Conservation (phyloP, 2,329 filamentous ascomycete species). For the Lecanicillium sp. region DNA sequence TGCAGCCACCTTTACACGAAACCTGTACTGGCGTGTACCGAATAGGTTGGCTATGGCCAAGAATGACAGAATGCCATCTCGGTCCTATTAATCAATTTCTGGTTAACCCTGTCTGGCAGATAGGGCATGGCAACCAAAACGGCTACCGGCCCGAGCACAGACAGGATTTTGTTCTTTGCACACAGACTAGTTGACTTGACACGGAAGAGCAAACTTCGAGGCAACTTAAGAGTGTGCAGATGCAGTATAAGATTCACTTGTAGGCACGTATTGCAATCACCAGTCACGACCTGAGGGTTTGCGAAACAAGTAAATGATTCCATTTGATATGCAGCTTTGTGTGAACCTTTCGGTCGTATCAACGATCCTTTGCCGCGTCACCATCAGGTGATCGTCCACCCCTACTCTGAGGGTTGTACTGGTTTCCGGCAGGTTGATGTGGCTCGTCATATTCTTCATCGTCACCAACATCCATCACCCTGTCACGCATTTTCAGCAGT, state of each 20-base stretch:
- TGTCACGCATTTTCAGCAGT: slow-evolving; percentile 71
- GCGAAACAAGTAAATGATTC: slow-evolving; percentile 10
- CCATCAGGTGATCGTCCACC: no score
- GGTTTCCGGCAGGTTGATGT: neutral
- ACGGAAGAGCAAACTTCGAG: slow-evolving; percentile 65
- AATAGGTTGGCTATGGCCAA: slow-evolving; percentile 4
- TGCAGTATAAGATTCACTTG: slow-evolving; percentile 2
- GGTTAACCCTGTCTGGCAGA: slow-evolving; percentile 3
- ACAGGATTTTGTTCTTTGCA: slow-evolving; percentile 66
- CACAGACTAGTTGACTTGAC: slow-evolving; percentile 93
- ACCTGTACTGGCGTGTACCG: slow-evolving; percentile 6
- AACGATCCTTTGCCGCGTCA: no score
- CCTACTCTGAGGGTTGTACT: no score
- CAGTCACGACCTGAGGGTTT: slow-evolving; percentile 7
- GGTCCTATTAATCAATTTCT: slow-evolving; percentile 1
- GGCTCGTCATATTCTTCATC: slow-evolving; percentile 45
- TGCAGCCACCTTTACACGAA: slow-evolving; percentile 3
- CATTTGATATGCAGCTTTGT: no score
- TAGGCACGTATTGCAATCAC: neutral
- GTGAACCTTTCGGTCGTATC: no score
- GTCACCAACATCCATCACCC: slow-evolving; percentile 72
- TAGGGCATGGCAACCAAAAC: slow-evolving; percentile 37
- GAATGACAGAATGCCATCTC: slow-evolving; percentile 7
- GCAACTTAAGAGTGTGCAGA: slow-evolving; percentile 96
- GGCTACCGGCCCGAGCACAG: slow-evolving; percentile 33